Conservation (phyloP, 2,329 filamentous ascomycete species). For the Tricladium varicosporioides region DNA sequence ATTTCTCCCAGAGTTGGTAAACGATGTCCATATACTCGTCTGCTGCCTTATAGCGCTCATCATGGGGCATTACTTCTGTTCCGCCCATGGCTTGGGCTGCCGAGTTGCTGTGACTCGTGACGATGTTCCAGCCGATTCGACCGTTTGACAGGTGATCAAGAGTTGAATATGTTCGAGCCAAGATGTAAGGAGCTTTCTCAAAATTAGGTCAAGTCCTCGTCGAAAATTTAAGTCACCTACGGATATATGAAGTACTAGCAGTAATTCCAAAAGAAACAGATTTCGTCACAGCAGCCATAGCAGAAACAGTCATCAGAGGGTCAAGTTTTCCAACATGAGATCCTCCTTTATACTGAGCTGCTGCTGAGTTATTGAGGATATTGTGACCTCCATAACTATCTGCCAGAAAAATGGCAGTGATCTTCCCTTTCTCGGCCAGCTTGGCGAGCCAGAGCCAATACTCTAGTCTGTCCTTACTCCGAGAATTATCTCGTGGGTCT, state of each 20-base stretch:
- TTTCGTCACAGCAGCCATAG: slow-evolving; percentile 65
- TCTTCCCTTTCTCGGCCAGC: slow-evolving; percentile 56
- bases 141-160: slow-evolving; percentile 65
- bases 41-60: slow-evolving; percentile 60
- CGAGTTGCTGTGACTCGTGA: slow-evolving; percentile 64
- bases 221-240: not conserved
- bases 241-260: slow-evolving; percentile 57
- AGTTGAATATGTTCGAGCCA: slow-evolving; percentile 55
- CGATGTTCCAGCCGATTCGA: slow-evolving; percentile 48
- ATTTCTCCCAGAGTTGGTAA: slow-evolving; percentile 62
- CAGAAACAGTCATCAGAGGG: slow-evolving; percentile 57
- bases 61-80: slow-evolving; percentile 56
- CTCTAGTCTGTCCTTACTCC: slow-evolving; percentile 8
- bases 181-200: not conserved
- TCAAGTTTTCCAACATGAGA: slow-evolving; percentile 65
- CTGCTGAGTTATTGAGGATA: slow-evolving; percentile 50
- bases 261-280: slow-evolving; percentile 65
- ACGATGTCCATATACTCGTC: slow-evolving; percentile 63
- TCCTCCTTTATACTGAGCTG: slow-evolving; percentile 57
- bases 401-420: slow-evolving; percentile 64
- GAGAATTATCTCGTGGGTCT: slow-evolving; percentile 1
- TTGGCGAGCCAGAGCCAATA: slow-evolving; percentile 44
- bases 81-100: slow-evolving; percentile 61
- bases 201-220: not conserved
- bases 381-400: slow-evolving; percentile 56